A percentile compares a stretch with the other conserved stretches of the same genome.
phyloP scores from a whole-genome alignment of 257 asterid species.

The Nicotiana paniculata region DNA sequence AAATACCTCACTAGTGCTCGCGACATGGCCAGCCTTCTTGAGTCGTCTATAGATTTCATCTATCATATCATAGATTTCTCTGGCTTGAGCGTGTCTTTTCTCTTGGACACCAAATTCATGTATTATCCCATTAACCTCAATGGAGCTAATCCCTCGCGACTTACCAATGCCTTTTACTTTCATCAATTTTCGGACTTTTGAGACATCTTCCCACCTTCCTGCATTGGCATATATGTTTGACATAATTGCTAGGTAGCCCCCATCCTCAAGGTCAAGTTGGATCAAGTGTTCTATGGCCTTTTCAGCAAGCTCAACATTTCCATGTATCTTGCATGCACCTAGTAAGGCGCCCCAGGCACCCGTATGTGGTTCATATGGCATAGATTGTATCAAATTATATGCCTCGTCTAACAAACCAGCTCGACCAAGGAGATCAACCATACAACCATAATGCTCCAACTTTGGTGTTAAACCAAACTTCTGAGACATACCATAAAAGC shows the following conservation, averaged over 20 bases:
- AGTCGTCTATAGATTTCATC: conserved; percentile 15
- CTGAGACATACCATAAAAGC: conserved; percentile 12
- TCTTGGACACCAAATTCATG: conserved; percentile 22
- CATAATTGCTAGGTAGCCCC: conserved; percentile 22
- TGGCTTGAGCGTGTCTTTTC: conserved; percentile 14
- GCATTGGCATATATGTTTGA: conserved; percentile 24
- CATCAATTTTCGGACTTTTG: conserved; percentile 15
- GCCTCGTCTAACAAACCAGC: conserved; percentile 24
- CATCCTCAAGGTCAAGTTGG: conserved; percentile 17
- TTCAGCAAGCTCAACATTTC: conserved; percentile 22
- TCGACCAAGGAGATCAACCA: conserved; percentile 25
- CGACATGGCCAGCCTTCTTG: conserved; percentile 17
- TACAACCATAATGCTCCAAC: conserved; percentile 23
- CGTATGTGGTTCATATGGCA: conserved; percentile 18
- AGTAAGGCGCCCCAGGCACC: conserved; percentile 22
- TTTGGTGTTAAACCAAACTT: conserved; percentile 17
- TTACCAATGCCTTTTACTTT: conserved; percentile 16
- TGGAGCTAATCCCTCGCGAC: conserved; percentile 15
- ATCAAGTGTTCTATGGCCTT: conserved; percentile 16
- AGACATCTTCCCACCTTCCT: conserved; percentile 17
- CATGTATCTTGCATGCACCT: conserved; percentile 22
- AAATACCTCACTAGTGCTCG: conserved; percentile 16
- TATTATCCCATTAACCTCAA: conserved; percentile 18
- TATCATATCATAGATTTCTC: conserved; percentile 13
- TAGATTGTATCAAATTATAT: conserved; percentile 13